Percentiles rank a stretch among this genome's conserved stretches.
These are phyloP conservation scores for Apiospora hydei DNA, from an alignment of 2,329 filamentous ascomycete species.

Conservation along the genomic window DNA sequence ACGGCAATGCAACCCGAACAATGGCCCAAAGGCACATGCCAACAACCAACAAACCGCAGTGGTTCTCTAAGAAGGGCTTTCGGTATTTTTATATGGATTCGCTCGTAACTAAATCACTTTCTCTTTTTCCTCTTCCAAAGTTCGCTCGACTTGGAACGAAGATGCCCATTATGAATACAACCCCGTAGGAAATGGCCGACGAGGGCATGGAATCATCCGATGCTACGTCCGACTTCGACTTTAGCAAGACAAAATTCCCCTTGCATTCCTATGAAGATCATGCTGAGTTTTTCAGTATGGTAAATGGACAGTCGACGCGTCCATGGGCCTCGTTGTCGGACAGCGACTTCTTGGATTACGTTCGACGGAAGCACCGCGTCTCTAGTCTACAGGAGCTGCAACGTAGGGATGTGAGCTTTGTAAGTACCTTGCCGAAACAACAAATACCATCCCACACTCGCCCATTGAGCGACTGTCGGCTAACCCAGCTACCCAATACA, in stretches of 20 bases:
- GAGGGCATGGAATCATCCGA: neutral
- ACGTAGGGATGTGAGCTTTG: neutral
- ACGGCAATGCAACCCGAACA: no score
- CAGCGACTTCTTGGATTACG: neutral
- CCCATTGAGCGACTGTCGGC: neutral
- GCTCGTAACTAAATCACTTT: neutral
- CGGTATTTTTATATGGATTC: no score
- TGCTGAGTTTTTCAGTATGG: no score
- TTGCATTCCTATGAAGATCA: neutral
- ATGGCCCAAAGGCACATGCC: no score
- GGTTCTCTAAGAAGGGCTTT: no score
- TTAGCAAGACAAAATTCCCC: neutral
- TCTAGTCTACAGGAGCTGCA: neutral
- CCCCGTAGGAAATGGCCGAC: neutral
- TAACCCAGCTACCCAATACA: neutral
- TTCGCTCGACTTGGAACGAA: neutral
- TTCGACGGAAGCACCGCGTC: neutral
- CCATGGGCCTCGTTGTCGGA: neutral
- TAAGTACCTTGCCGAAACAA: no score
- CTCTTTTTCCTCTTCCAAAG: neutral
- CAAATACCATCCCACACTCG: neutral
- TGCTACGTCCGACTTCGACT: neutral
- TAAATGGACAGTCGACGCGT: no score
- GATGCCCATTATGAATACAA: neutral
- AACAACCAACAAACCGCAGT: no score